phyloP scores from a whole-genome alignment of 148 eudicot genomes.

The Limonium bicolor region DNA sequence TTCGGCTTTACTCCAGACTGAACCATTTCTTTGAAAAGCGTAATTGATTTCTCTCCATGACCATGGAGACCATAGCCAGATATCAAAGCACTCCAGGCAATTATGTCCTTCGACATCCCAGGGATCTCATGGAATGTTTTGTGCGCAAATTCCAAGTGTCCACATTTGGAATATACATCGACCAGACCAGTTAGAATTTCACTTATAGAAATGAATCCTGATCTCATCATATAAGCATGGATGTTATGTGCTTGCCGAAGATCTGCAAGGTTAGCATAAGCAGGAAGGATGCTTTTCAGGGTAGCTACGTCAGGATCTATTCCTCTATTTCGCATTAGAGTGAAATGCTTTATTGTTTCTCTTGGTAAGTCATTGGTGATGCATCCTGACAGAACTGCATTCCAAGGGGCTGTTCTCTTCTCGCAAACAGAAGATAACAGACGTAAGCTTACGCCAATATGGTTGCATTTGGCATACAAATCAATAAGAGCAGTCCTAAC shows the following conservation, averaged over 20 bases:
- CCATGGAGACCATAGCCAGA: conserved; percentile 22
- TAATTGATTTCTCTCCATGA: conserved; percentile 12
- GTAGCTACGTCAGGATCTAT: conserved; percentile 59
- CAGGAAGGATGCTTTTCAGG: conserved; percentile 57
- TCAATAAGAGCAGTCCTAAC: conserved; percentile 67
- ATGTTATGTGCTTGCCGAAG: conserved; percentile 64
- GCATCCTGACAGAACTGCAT: conserved; percentile 80
- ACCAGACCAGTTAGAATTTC: conserved; percentile 58
- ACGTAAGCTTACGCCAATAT: conserved; percentile 43
- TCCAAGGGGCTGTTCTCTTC: conserved; percentile 64
- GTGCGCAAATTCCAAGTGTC: conserved; percentile 12
- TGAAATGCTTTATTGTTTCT: conserved; percentile 51
- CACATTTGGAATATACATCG: conserved; percentile 37
- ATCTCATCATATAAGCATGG: conserved; percentile 35
- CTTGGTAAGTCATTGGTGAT: conserved; percentile 63
- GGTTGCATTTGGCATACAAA: conserved; percentile 50
- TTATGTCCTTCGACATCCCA: conserved; percentile 10
- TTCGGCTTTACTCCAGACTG: conserved; percentile 11
- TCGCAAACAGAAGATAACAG: conserved; percentile 50
- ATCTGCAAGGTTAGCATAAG: conserved; percentile 78
- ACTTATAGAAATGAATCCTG: conserved; percentile 34
- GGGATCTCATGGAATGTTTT: conserved; percentile 12
- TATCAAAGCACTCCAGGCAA: conserved; percentile 19
- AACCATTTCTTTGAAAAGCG: conserved; percentile 14
- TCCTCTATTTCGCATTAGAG: conserved; percentile 42